phyloP scores from a whole-genome alignment of 1,284 basidiomycete species.

The Quambalaria eucalypti region DNA sequence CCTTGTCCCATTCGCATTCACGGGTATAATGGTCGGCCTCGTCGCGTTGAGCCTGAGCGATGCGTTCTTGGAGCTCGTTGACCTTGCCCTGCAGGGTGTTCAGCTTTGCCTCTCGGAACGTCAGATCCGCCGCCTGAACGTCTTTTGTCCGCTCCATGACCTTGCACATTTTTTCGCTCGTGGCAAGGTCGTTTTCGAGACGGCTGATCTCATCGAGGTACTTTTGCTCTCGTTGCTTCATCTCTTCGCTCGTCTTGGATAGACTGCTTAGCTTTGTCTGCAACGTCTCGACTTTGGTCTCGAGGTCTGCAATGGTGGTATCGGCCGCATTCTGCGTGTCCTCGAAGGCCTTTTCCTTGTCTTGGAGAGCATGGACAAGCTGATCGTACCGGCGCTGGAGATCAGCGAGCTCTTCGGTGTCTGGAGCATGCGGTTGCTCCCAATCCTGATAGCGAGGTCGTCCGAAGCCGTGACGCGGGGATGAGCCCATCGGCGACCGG shows the following conservation, averaged over 20 bases:
- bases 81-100: background rate
- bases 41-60: background rate
- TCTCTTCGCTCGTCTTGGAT: background rate
- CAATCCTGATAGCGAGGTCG: no score
- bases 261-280: background rate
- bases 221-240: background rate
- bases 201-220: slow-evolving; percentile 1
- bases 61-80: background rate
- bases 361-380: background rate
- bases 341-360: background rate
- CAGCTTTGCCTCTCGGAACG: background rate
- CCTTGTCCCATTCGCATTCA: background rate
- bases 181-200: background rate
- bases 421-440: background rate
- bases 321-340: background rate
- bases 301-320: background rate
- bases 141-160: background rate
- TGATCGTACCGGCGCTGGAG: background rate
- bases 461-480: no score
- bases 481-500: no score
- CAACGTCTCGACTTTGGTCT: background rate
- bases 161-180: background rate
- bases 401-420: background rate
- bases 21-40: background rate
- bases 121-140: background rate